These are phyloP conservation scores for Hypholoma fasciculare DNA, from an alignment of 768 basidiomycete genomes.

Conservation along the genomic window DNA sequence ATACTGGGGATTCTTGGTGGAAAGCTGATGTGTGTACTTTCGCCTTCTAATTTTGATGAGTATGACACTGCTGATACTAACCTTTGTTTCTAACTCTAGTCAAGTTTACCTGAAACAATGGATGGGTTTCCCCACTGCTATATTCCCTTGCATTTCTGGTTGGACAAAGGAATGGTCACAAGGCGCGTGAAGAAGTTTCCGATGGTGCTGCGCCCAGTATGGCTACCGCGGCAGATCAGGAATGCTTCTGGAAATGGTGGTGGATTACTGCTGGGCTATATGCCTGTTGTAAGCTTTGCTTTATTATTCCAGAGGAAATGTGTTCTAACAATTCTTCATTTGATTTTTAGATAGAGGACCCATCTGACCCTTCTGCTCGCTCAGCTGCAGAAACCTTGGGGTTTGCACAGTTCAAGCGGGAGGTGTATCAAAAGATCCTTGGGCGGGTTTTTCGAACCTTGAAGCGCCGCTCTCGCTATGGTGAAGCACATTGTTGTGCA, in stretches of 20 bases:
- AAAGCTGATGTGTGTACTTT: slow-evolving; percentile 20
- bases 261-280: slow-evolving; percentile 27
- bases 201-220: slow-evolving; percentile 23
- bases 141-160: slow-evolving; percentile 29
- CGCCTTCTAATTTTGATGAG: too few relatives aligned
- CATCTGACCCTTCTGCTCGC: slow-evolving; percentile 20
- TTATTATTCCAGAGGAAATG: not conserved
- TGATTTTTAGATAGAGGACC: slow-evolving; percentile 22
- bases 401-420: slow-evolving; percentile 26
- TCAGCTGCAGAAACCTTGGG: slow-evolving; percentile 16
- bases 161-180: slow-evolving; percentile 29
- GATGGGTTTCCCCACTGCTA: slow-evolving; percentile 21
- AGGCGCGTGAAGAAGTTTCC: slow-evolving; percentile 25
- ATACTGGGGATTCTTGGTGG: slow-evolving; percentile 29
- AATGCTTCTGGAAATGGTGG: slow-evolving; percentile 35
- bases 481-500: slow-evolving; percentile 22
- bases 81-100: not conserved
- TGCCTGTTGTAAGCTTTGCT: slow-evolving; percentile 21
- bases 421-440: slow-evolving; percentile 29
- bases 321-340: not conserved
- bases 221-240: slow-evolving; percentile 25
- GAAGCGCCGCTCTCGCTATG: slow-evolving; percentile 16
- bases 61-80: too few relatives aligned
- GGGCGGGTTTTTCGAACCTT: slow-evolving; percentile 19
- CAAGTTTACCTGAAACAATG: slow-evolving; percentile 15